Conservation (phyloP, 768 basidiomycete species). For the Antrodiella citrinella region DNA sequence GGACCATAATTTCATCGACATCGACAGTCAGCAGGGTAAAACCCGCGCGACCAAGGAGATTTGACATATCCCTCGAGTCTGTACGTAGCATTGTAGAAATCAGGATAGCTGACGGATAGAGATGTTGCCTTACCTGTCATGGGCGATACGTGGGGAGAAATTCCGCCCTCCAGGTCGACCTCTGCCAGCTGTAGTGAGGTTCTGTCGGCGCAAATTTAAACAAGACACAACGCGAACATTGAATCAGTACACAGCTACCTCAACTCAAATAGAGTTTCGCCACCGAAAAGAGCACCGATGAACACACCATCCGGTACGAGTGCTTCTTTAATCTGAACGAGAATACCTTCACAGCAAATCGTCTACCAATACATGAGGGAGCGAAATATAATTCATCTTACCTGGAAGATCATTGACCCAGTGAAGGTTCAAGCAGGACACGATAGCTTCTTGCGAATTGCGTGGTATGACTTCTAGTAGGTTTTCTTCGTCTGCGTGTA, state of each 20-base stretch:
- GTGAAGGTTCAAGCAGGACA: conserved; percentile 87
- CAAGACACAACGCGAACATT: no score
- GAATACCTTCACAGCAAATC: conserved; percentile 21
- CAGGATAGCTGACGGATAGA: neutral
- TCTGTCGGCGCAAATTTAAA: conserved; percentile 32
- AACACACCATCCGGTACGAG: conserved; percentile 91
- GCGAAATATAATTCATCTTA: no score
- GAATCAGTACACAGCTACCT: conserved; percentile 45
- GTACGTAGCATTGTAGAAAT: neutral
- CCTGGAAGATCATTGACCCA: conserved; percentile 99
- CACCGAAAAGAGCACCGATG: conserved; percentile 89
- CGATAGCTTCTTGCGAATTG: conserved; percentile 83
- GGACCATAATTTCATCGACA: conserved; percentile 84
- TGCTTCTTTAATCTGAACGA: conserved; percentile 81
- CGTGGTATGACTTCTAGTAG: conserved; percentile 56
- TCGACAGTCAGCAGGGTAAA: conserved; percentile 94
- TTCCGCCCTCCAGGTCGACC: conserved; percentile 88
- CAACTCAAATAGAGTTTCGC: conserved; percentile 93
- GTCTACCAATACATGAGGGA: neutral
- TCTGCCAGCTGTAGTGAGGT: conserved; percentile 93
- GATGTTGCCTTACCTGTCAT: conserved; percentile 71
- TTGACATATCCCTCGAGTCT: conserved; percentile 93
- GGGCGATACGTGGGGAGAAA: conserved; percentile 93
- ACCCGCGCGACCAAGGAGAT: conserved; percentile 85
- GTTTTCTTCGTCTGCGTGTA: conserved; percentile 79